Percentiles rank a stretch among this genome's conserved stretches.
Conservation (phyloP, 1,139 yeast genomes). For the Sugiyamaella neomexicana region DNA sequence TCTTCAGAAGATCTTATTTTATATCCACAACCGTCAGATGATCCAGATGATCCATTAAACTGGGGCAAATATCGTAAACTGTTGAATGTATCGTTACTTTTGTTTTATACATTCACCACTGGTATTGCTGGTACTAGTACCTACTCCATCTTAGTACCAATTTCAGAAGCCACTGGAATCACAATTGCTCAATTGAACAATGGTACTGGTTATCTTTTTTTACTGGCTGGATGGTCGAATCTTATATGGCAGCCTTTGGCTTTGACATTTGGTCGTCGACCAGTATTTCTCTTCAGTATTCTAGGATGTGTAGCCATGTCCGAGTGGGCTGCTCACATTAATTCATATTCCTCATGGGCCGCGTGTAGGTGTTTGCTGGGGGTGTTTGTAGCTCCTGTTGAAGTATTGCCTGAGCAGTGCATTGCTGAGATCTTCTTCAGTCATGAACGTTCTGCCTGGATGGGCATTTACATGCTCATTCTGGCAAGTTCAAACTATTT, state of each 20-base stretch:
- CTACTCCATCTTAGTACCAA: conserved; percentile 47
- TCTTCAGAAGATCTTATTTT: conserved; percentile 42
- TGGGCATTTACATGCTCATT: conserved; percentile 74
- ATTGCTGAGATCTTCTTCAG: conserved; percentile 53
- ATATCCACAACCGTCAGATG: conserved; percentile 49
- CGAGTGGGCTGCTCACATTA: conserved; percentile 40
- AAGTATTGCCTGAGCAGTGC: conserved; percentile 53
- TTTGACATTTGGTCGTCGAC: conserved; percentile 55
- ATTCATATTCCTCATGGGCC: conserved; percentile 40
- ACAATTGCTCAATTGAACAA: conserved; percentile 47
- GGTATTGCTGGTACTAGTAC: conserved; percentile 52
- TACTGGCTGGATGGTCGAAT: conserved; percentile 52
- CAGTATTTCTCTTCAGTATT: conserved; percentile 47
- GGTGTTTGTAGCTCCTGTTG: conserved; percentile 54
- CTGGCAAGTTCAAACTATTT: conserved; percentile 77
- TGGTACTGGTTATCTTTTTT: conserved; percentile 54
- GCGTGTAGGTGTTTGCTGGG: conserved; percentile 50
- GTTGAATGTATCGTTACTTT: conserved; percentile 34
- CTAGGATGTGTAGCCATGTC: conserved; percentile 39
- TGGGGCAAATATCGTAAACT: conserved; percentile 46
- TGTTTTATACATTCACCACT: conserved; percentile 45
- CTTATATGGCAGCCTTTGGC: conserved; percentile 53
- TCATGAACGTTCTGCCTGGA: conserved; percentile 72
- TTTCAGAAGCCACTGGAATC: conserved; percentile 45
- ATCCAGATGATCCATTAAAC: conserved; percentile 52